These are phyloP conservation scores for Tricholomella constricta DNA, from an alignment of 768 basidiomycete species.

Conservation along the genomic window DNA sequence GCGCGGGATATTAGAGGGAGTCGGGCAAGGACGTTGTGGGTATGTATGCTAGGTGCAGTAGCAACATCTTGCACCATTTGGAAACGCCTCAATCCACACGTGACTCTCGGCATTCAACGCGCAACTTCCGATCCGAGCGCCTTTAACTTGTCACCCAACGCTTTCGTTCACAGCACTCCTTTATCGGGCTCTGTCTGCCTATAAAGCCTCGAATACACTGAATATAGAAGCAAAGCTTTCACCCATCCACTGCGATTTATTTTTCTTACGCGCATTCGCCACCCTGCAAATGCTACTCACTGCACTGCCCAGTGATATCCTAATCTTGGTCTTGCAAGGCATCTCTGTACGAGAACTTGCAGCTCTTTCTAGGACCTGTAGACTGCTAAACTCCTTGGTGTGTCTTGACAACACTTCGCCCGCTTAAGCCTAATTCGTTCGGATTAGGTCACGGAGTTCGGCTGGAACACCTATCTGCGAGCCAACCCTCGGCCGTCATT, in stretches of 20 bases:
- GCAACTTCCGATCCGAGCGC: background rate
- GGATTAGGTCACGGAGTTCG: constrained; percentile 57
- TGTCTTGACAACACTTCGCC: constrained; percentile 20
- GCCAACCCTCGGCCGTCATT: constrained; percentile 54
- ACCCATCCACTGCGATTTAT: background rate
- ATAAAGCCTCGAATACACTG: background rate
- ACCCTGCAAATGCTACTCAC: constrained; percentile 24
- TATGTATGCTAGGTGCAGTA: background rate
- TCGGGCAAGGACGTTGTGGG: constrained; percentile 6
- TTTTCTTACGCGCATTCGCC: background rate
- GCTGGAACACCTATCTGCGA: constrained; percentile 57
- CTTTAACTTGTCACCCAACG: too few relatives aligned
- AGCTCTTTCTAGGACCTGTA: constrained; percentile 42
- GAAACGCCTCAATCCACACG: constrained; percentile 15
- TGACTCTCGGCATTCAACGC: constrained; percentile 11
- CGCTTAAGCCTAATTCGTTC: constrained; percentile 2
- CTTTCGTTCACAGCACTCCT: background rate
- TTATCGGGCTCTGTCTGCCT: background rate
- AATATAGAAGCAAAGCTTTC: background rate
- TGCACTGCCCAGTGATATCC: constrained; percentile 54
- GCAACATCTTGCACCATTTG: constrained; percentile 12
- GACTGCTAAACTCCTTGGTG: constrained; percentile 45
- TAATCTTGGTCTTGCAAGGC: constrained; percentile 52
- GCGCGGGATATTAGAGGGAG: constrained; percentile 8
- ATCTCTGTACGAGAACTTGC: constrained; percentile 46